These are phyloP conservation scores for Epicoccum nigrum DNA, from an alignment of 2,329 filamentous ascomycete species.

Conservation along the genomic window DNA sequence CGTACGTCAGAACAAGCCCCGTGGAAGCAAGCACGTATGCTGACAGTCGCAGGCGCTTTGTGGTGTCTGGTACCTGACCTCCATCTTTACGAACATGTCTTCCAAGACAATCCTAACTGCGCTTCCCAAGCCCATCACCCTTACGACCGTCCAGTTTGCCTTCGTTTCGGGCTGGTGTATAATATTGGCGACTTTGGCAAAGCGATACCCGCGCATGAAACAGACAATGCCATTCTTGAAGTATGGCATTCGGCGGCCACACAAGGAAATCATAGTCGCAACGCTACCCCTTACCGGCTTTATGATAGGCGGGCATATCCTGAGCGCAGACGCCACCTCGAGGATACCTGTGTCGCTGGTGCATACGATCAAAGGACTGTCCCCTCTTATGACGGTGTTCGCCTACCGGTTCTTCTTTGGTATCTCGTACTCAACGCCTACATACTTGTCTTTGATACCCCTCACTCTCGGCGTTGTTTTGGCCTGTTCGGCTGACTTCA, in stretches of 20 bases:
- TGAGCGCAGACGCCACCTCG: constrained; percentile 91
- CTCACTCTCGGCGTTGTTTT: constrained; percentile 94
- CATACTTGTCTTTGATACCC: constrained; percentile 77
- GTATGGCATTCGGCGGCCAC: constrained; percentile 82
- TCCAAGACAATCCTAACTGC: constrained; percentile 96
- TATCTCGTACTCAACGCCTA: constrained; percentile 84
- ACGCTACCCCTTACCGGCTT: constrained; percentile 92
- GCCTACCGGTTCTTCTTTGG: constrained; percentile 90
- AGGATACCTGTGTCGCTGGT: constrained; percentile 96
- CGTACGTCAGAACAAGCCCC: constrained; percentile 59
- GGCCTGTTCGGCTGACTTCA: constrained; percentile 90
- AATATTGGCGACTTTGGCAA: constrained; percentile 76
- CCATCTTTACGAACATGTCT: constrained; percentile 94
- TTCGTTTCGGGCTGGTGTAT: constrained; percentile 91
- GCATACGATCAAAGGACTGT: constrained; percentile 97
- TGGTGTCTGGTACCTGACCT: constrained; percentile 91
- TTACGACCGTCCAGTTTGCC: constrained; percentile 91
- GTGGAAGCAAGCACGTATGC: constrained; percentile 35
- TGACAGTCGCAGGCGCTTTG: constrained; percentile 71
- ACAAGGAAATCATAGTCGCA: constrained; percentile 79
- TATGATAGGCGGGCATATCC: constrained; percentile 89
- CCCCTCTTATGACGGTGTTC: constrained; percentile 90
- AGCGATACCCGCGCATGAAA: constrained; percentile 72
- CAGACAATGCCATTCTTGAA: constrained; percentile 77
- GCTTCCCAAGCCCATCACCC: constrained; percentile 86